Conservation (phyloP, 768 basidiomycete species). For the Inosperma sp. region DNA sequence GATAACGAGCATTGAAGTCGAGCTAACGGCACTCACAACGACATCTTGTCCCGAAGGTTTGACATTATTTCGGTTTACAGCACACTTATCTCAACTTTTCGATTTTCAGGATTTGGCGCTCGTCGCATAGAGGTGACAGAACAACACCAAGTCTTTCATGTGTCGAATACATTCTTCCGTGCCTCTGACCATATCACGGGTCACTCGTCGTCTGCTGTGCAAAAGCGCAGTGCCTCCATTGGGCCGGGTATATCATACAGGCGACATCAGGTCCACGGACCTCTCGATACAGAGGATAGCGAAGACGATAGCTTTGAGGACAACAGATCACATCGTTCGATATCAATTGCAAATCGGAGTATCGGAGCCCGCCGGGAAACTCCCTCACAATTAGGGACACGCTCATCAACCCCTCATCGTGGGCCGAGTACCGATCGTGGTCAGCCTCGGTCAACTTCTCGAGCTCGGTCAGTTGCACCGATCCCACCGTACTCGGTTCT, state of each 20-base stretch:
- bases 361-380: too few species aligned
- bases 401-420: conserved; percentile 5
- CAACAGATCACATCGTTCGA: too few species aligned
- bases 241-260: conserved; percentile 41
- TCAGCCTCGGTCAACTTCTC: background rate
- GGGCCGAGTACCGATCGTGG: background rate
- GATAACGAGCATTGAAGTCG: conserved; percentile 81
- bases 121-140: conserved; percentile 74
- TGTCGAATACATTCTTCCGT: conserved; percentile 68
- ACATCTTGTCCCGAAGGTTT: conserved; percentile 87
- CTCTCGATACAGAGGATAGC: conserved; percentile 29
- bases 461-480: conserved; percentile 14
- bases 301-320: conserved; percentile 17
- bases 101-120: conserved; percentile 54
- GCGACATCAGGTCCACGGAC: background rate
- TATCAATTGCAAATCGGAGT: too few species aligned
- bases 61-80: conserved; percentile 1
- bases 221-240: conserved; percentile 41
- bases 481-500: conserved; percentile 38
- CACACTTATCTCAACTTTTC: conserved; percentile 4
- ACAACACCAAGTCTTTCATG: conserved; percentile 68
- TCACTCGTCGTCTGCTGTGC: conserved; percentile 18
- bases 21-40: conserved; percentile 64
- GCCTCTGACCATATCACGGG: conserved; percentile 35
- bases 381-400: conserved; percentile 11